Conservation (phyloP, 1,284 basidiomycete genomes). For the Austroboletus niveus region DNA sequence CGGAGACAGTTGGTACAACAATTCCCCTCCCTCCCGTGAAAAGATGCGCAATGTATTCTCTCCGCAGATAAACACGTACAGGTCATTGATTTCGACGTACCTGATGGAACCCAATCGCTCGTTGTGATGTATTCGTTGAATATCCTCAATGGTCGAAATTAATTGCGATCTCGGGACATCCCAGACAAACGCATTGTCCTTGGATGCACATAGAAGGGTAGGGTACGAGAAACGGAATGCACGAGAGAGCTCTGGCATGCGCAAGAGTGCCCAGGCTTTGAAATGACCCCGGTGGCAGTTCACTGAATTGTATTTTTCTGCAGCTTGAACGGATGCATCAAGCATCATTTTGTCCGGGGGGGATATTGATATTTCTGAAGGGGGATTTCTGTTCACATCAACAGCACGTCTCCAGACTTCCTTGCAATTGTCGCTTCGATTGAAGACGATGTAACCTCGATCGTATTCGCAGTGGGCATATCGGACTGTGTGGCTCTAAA, state of each 20-base stretch:
- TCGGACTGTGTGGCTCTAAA: constrained; percentile 49
- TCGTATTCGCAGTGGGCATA: constrained; percentile 74
- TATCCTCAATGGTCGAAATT: constrained; percentile 44
- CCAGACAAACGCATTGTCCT: constrained; percentile 52
- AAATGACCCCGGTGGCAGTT: constrained; percentile 45
- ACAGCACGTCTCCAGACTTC: constrained; percentile 65
- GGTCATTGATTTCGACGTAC: constrained; percentile 65
- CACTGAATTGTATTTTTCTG: constrained; percentile 6
- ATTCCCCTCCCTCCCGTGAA: constrained; percentile 44
- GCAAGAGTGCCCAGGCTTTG: constrained; percentile 55
- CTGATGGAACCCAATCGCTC: constrained; percentile 41
- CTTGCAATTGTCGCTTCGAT: constrained; percentile 51
- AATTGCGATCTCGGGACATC: constrained; percentile 52
- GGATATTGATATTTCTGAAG: constrained; percentile 21
- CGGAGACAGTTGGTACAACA: constrained; percentile 43
- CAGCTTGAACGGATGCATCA: constrained; percentile 20
- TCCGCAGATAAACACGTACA: constrained; percentile 62
- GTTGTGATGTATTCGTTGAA: constrained; percentile 31
- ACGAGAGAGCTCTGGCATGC: constrained; percentile 42
- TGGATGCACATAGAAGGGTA: constrained; percentile 49
- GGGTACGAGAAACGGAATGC: constrained; percentile 73
- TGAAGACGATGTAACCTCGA: constrained; percentile 69
- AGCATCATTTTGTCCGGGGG: constrained; percentile 40
- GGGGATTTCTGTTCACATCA: constrained; percentile 28
- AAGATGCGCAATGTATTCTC: constrained; percentile 49